These are phyloP conservation scores for Rostrohypoxylon terebratum DNA, from an alignment of 495 filamentous ascomycete genomes.

Conservation along the genomic window DNA sequence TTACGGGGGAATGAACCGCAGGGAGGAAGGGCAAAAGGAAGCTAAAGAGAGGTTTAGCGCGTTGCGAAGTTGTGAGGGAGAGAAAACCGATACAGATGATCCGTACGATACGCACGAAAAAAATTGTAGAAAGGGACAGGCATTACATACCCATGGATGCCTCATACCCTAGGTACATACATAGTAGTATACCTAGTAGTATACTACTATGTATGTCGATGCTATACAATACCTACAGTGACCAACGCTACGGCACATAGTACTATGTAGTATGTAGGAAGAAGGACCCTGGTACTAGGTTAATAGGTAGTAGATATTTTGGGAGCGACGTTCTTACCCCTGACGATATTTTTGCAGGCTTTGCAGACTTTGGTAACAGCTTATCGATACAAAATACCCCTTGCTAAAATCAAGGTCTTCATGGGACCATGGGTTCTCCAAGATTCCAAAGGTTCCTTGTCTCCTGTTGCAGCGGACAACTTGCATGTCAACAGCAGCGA, in stretches of 20 bases:
- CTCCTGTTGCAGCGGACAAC: conserved; percentile 15
- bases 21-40: conserved; percentile 16
- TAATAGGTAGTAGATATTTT: neutral
- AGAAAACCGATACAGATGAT: neutral
- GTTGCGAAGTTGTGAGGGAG: conserved; percentile 8
- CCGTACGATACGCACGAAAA: conserved; percentile 18
- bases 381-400: conserved; percentile 32
- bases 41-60: neutral
- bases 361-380: neutral
- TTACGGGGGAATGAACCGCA: conserved; percentile 35
- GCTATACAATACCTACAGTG: neutral
- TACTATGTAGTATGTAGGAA: no score
- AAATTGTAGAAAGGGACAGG: conserved; percentile 23
- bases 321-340: conserved; percentile 7
- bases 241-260: neutral
- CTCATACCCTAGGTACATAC: no score
- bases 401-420: neutral
- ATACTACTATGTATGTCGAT: no score
- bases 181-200: no score
- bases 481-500: conserved; percentile 26
- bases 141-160: neutral
- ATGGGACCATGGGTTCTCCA: neutral
- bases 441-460: neutral
- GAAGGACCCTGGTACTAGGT: neutral
- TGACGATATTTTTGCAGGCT: neutral